Evolutionary conservation across 2,329 filamentous ascomycete species (phyloP).

Genomic region (Fusarium solani-melongenae): DNA sequence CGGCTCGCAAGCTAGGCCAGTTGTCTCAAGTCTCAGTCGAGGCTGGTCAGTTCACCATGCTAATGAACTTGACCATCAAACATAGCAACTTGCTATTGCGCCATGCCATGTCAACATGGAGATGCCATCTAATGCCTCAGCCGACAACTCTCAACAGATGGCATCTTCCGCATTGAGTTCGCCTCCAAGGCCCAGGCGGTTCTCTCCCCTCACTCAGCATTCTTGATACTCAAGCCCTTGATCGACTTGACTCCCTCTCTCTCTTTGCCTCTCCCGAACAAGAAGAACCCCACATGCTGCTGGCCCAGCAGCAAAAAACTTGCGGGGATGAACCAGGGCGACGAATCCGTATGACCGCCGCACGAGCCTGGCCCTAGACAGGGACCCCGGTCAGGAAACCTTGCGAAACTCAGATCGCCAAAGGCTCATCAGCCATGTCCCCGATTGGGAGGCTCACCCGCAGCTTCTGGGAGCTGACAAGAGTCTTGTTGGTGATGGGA

Average conservation of each 20-base stretch:
- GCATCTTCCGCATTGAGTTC: background rate
- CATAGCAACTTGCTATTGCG: slow-evolving; percentile 6
- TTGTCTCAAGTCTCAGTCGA: slow-evolving; percentile 31
- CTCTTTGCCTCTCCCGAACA: slow-evolving; percentile 6
- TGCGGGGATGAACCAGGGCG: slow-evolving; percentile 41
- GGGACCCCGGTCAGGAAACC: slow-evolving; percentile 29
- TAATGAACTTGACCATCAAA: background rate
- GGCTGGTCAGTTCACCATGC: slow-evolving; percentile 15
- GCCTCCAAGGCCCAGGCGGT: background rate
- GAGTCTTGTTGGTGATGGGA: slow-evolving; percentile 9
- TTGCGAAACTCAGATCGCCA: slow-evolving; percentile 32
- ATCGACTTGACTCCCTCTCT: slow-evolving; percentile 10
- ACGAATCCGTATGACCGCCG: slow-evolving; percentile 38
- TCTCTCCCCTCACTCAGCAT: background rate
- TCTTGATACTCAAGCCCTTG: slow-evolving; percentile 1
- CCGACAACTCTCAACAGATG: background rate
- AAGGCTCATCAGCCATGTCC: slow-evolving; percentile 22
- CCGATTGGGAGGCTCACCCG: slow-evolving; percentile 17
- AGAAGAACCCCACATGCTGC: slow-evolving; percentile 27
- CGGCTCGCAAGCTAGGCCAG: slow-evolving; percentile 9
- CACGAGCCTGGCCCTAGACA: slow-evolving; percentile 39
- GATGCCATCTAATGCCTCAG: background rate
- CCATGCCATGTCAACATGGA: background rate
- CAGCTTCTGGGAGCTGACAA: slow-evolving; percentile 14
- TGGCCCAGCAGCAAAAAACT: slow-evolving; percentile 7